These are phyloP conservation scores for Babesia sp. DNA, from an alignment of 169 alveolate species.

Conservation along the genomic window DNA sequence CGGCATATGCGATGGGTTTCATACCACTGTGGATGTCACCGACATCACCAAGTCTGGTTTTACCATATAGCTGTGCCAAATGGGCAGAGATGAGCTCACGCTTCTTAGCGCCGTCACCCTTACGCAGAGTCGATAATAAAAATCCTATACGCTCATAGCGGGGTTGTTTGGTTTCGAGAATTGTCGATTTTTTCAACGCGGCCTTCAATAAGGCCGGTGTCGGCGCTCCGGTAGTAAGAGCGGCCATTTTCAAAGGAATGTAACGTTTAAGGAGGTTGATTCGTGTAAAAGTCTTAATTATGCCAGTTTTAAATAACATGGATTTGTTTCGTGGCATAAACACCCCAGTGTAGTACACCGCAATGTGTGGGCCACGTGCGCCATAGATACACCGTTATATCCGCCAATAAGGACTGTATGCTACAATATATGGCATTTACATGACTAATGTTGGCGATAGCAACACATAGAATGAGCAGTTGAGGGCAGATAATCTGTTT, in stretches of 20 bases:
- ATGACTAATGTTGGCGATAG: too few species aligned
- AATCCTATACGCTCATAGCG: slow-evolving; percentile 24
- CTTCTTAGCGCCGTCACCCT: neutral
- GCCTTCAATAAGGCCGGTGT: slow-evolving; percentile 34
- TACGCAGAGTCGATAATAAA: slow-evolving; percentile 26
- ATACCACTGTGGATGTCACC: slow-evolving; percentile 22
- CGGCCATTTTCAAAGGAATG: slow-evolving; percentile 40
- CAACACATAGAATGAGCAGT: too few species aligned
- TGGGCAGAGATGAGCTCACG: slow-evolving; percentile 33
- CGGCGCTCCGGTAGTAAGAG: slow-evolving; percentile 45
- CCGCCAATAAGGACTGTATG: too few species aligned
- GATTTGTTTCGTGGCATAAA: too few species aligned
- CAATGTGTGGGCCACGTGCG: too few species aligned
- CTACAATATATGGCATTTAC: too few species aligned
- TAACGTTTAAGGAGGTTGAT: too few species aligned
- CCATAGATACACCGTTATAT: too few species aligned
- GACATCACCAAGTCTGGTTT: slow-evolving; percentile 12
- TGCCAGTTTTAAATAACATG: too few species aligned
- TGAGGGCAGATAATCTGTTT: neutral
- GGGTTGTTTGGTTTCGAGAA: slow-evolving; percentile 29
- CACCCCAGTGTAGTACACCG: too few species aligned
- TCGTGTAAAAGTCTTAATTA: too few species aligned
- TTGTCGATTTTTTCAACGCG: slow-evolving; percentile 17
- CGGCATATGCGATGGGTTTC: slow-evolving; percentile 1
- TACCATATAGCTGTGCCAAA: slow-evolving; percentile 22